Conservation (phyloP, 2,329 filamentous ascomycete species). For the Trichophyton verrucosum region DNA sequence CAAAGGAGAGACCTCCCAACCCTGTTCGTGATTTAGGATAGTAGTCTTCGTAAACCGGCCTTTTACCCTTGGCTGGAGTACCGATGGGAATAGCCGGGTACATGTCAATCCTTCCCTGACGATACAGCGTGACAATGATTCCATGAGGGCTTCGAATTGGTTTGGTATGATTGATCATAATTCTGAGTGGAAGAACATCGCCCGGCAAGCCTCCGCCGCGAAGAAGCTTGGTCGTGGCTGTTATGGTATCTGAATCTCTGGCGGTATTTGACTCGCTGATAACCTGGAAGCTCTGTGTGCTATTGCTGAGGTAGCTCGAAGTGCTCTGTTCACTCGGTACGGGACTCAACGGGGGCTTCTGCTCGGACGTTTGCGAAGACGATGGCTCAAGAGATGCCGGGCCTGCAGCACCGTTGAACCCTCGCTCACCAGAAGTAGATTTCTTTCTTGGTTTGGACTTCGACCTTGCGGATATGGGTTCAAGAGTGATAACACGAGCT, state of each 20-base stretch:
- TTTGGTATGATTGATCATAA: slow-evolving; percentile 79
- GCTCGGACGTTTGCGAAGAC: slow-evolving; percentile 3
- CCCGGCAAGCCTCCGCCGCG: slow-evolving; percentile 77
- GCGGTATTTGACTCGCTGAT: slow-evolving; percentile 33
- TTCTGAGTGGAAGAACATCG: slow-evolving; percentile 65
- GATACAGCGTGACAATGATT: slow-evolving; percentile 82
- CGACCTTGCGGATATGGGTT: slow-evolving; percentile 64
- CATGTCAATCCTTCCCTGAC: slow-evolving; percentile 82
- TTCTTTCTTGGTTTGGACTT: slow-evolving; percentile 42
- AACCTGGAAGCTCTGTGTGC: slow-evolving; percentile 47
- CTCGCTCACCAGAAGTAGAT: slow-evolving; percentile 32
- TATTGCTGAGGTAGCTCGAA: slow-evolving; percentile 56
- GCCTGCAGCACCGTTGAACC: slow-evolving; percentile 25
- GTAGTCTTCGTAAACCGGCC: slow-evolving; percentile 65
- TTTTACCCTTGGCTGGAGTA: slow-evolving; percentile 52
- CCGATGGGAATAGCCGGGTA: slow-evolving; percentile 49
- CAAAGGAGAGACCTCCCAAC: slow-evolving; percentile 72
- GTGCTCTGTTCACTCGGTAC: slow-evolving; percentile 56
- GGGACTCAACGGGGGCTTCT: slow-evolving; percentile 33
- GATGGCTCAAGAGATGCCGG: slow-evolving; percentile 18
- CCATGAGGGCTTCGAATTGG: slow-evolving; percentile 82
- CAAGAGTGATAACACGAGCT: slow-evolving; percentile 71
- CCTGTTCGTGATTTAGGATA: slow-evolving; percentile 81
- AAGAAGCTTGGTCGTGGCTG: slow-evolving; percentile 68
- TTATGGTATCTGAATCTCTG: slow-evolving; percentile 59